Evolutionary conservation across 2,329 filamentous ascomycete species (phyloP).

Genomic region (Fusarium circinatum): DNA sequence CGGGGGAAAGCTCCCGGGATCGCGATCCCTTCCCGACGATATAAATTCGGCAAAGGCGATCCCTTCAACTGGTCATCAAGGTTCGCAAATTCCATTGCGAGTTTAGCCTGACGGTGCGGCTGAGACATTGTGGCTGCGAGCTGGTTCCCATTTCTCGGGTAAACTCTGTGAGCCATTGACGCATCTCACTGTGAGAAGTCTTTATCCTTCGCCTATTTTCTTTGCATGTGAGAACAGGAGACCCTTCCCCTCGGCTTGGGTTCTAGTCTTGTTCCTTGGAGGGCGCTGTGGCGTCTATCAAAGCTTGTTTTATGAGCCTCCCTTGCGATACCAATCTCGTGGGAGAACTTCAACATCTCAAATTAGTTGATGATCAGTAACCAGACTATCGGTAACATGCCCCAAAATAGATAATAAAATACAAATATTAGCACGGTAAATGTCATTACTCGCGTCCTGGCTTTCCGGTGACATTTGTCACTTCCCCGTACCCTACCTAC

Average conservation of each 20-base stretch:
- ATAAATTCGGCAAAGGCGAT: not conserved
- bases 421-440: not conserved
- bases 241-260: not conserved
- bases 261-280: not conserved
- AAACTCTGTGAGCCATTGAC: not conserved
- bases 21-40: not conserved
- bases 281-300: not conserved
- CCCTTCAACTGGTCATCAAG: not conserved
- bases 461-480: not conserved
- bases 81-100: accelerated
- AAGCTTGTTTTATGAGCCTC: not conserved
- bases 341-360: too few relatives aligned
- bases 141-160: not conserved
- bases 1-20: not conserved
- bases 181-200: not conserved
- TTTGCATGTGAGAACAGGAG: too few relatives aligned
- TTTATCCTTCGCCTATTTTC: not conserved
- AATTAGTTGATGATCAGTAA: not conserved
- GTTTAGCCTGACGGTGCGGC: not conserved
- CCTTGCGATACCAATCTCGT: accelerated
- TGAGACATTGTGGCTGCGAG: not conserved
- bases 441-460: not conserved
- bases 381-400: not conserved
- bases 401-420: not conserved
- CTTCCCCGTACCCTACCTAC: not conserved